phyloP scores from a whole-genome alignment of 1,139 yeast genomes.

The Lipomyces yarrowii region DNA sequence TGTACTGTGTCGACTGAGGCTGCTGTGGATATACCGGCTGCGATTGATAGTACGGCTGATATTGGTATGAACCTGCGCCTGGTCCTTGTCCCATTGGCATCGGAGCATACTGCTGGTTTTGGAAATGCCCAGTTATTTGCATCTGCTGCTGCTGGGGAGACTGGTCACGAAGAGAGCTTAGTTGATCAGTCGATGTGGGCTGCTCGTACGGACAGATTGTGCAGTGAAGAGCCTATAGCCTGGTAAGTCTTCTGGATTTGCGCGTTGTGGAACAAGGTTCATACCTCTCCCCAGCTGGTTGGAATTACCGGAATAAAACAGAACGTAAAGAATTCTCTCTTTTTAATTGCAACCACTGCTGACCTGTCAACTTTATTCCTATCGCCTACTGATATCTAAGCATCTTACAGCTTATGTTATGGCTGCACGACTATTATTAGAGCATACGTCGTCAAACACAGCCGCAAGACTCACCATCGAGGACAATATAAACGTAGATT shows the following conservation, averaged over 20 bases:
- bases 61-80: constrained; percentile 13
- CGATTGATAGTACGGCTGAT: constrained; percentile 3
- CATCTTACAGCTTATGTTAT: constrained; percentile 19
- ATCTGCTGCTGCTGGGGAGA: constrained; percentile 2
- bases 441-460: background rate
- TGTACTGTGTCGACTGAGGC: background rate
- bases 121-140: constrained; percentile 7
- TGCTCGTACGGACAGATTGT: constrained; percentile 23
- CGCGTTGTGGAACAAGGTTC: background rate
- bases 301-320: constrained; percentile 55
- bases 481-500: constrained; percentile 41
- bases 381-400: constrained; percentile 24
- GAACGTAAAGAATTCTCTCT: constrained; percentile 51
- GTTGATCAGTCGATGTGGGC: constrained; percentile 8
- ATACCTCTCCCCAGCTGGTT: constrained; percentile 49
- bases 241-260: background rate
- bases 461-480: constrained; percentile 34
- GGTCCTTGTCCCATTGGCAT: constrained; percentile 16
- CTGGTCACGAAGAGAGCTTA: constrained; percentile 9
- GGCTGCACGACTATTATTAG: constrained; percentile 11
- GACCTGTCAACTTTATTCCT: background rate
- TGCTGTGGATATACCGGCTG: background rate
- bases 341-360: constrained; percentile 47
- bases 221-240: constrained; percentile 19
- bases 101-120: constrained; percentile 10